phyloP scores from a whole-genome alignment of 768 basidiomycete genomes.

The Candolleomyces eurysporus region DNA sequence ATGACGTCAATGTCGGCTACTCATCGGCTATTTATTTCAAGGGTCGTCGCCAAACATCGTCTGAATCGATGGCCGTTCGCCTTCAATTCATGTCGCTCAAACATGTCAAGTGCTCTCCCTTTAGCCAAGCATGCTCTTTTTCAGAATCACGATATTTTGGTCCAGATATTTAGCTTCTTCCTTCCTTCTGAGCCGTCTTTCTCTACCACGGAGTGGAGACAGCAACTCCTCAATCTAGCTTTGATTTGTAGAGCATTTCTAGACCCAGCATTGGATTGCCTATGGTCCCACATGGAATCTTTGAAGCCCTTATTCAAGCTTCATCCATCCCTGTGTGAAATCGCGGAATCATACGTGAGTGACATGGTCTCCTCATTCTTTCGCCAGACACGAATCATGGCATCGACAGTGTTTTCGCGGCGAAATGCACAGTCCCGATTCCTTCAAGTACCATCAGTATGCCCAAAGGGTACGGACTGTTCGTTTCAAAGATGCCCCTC shows the following conservation, averaged over 20 bases:
- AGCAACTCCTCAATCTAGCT: slow-evolving; percentile 9
- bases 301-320: slow-evolving; percentile 10
- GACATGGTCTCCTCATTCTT: neutral
- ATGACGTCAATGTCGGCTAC: neutral
- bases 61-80: neutral
- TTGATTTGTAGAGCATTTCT: slow-evolving; percentile 11
- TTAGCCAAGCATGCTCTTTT: too few relatives aligned
- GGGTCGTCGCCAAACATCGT: neutral
- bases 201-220: neutral
- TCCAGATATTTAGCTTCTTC: neutral
- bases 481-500: neutral
- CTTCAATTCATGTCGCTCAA: too few relatives aligned
- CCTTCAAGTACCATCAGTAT: neutral
- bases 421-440: neutral
- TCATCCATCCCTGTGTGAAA: neutral
- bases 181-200: neutral
- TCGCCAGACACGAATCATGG: neutral
- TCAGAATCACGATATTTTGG: neutral
- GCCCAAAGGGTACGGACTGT: neutral
- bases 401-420: neutral
- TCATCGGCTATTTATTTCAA: neutral
- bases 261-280: slow-evolving; percentile 11
- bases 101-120: too few relatives aligned
- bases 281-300: slow-evolving; percentile 12
- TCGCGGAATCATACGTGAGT: neutral